phyloP scores from a whole-genome alignment of 495 filamentous ascomycete species.

The Barbatosphaeria neglecta region DNA sequence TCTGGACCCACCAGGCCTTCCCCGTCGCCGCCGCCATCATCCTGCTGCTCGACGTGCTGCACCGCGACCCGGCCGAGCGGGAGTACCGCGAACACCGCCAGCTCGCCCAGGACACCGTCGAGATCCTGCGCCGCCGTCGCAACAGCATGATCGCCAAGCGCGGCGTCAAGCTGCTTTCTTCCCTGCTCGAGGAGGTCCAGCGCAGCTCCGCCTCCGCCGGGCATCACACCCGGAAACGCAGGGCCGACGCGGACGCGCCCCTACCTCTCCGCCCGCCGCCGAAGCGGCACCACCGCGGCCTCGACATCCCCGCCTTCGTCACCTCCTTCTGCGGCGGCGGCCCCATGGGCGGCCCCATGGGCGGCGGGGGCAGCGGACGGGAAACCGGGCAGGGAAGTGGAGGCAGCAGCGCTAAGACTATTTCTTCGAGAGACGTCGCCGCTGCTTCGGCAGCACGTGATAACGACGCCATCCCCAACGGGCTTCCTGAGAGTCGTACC shows the following conservation, averaged over 20 bases:
- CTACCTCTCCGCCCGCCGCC: background rate
- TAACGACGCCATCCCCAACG: no score
- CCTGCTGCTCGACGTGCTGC: conserved; percentile 29
- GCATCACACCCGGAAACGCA: background rate
- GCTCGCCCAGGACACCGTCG: conserved; percentile 20
- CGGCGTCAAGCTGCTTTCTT: conserved; percentile 16
- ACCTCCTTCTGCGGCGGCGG: conserved; percentile 9
- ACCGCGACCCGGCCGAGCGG: conserved; percentile 17
- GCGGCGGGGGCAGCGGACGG: no score
- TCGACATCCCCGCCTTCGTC: conserved; percentile 9
- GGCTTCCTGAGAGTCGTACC: no score
- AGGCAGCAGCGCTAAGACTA: no score
- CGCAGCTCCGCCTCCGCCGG: background rate
- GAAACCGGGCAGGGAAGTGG: no score
- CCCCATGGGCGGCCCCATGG: no score
- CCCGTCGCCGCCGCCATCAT: conserved; percentile 39
- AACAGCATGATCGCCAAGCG: conserved; percentile 24
- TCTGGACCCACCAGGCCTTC: conserved; percentile 39
- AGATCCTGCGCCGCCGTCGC: conserved; percentile 13
- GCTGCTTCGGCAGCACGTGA: no score
- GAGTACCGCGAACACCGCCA: conserved; percentile 23
- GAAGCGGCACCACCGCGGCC: conserved; percentile 1
- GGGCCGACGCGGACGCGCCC: background rate
- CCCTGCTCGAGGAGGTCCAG: conserved; percentile 11
- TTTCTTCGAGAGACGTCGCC: no score